Conservation (phyloP, 176 grass and related monocot genomes). For the Neostapfia colusana region DNA sequence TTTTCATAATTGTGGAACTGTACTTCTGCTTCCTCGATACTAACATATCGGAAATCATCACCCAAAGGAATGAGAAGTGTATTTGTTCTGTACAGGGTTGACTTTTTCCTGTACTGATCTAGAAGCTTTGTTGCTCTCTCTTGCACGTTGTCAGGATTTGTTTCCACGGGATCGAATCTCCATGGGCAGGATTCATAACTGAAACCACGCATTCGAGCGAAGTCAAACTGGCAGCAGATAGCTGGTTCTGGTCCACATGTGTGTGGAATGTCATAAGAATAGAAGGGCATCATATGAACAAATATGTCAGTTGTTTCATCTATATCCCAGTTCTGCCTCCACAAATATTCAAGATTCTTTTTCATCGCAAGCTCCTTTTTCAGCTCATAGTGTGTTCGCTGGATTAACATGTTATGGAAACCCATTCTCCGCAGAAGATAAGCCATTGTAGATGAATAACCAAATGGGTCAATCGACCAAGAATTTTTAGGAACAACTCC, state of each 20-base stretch:
- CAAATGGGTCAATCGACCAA: conserved; percentile 98
- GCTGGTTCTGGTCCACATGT: conserved; percentile 97
- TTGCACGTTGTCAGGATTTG: conserved; percentile 66
- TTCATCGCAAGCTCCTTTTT: conserved; percentile 91
- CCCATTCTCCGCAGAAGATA: conserved; percentile 94
- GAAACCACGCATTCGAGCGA: conserved; percentile 79
- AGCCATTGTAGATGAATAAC: conserved; percentile 96
- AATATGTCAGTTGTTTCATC: conserved; percentile 96
- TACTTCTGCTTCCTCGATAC: conserved; percentile 78
- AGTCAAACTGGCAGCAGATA: conserved; percentile 99
- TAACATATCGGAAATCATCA: conserved; percentile 96
- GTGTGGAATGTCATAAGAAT: conserved; percentile 98
- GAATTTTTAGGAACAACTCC: conserved; percentile 94
- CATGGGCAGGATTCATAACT: conserved; percentile 85
- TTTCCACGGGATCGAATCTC: conserved; percentile 83
- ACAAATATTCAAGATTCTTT: conserved; percentile 90
- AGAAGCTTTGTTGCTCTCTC: conserved; percentile 87
- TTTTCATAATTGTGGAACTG: conserved; percentile 94
- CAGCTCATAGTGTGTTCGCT: conserved; percentile 93
- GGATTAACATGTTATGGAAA: conserved; percentile 95
- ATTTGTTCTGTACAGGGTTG: conserved; percentile 91
- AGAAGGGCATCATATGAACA: conserved; percentile 99
- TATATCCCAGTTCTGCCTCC: conserved; percentile 97
- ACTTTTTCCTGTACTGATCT: conserved; percentile 96
- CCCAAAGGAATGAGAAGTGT: conserved; percentile 95